Evolutionary conservation across 2,329 filamentous ascomycete genomes (phyloP).

Genomic region (Fusarium sublunatum): DNA sequence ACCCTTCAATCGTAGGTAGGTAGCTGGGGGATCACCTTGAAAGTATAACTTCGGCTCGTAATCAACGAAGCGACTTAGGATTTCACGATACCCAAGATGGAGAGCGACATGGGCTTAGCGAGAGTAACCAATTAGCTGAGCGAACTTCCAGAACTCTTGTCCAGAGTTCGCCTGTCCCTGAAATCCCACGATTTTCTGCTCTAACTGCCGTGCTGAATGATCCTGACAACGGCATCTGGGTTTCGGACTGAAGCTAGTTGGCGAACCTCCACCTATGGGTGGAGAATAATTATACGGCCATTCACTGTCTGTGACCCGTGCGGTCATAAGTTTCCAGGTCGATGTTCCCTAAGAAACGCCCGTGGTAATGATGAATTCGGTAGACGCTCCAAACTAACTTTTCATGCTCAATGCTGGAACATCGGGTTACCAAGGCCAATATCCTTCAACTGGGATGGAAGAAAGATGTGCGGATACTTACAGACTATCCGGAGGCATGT

Average conservation of each 20-base stretch:
- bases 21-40: background rate
- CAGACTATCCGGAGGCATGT: background rate
- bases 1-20: constrained; percentile 12
- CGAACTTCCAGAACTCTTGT: background rate
- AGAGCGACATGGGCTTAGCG: background rate
- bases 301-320: constrained; percentile 6
- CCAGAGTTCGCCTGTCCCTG: background rate
- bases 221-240: constrained; percentile 27
- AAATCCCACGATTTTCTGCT: constrained; percentile 1
- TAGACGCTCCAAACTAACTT: background rate
- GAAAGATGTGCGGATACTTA: background rate
- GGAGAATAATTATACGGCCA: constrained; percentile 27
- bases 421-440: background rate
- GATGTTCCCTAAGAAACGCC: constrained; percentile 1
- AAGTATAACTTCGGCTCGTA: background rate
- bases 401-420: background rate
- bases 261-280: constrained; percentile 29
- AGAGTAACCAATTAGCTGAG: background rate
- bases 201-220: constrained; percentile 26
- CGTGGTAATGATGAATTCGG: constrained; percentile 1
- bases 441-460: background rate
- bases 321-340: constrained; percentile 1
- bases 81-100: background rate
- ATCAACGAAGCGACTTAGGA: background rate
- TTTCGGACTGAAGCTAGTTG: constrained; percentile 10